These are phyloP conservation scores for Xylaria sp. DNA, from an alignment of 2,329 filamentous ascomycete species.

Conservation along the genomic window DNA sequence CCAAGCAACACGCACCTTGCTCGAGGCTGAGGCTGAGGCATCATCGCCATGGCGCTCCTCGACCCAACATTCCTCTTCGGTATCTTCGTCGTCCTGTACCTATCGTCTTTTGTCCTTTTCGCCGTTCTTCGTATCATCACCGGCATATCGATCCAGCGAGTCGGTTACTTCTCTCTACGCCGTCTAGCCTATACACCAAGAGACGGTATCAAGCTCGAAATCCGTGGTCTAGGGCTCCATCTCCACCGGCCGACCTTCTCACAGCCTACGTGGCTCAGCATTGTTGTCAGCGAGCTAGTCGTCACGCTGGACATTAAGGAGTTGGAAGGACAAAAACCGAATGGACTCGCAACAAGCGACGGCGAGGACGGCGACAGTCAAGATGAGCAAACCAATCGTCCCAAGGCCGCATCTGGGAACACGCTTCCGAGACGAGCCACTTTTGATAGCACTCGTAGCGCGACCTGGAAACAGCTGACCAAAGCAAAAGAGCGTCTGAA, in stretches of 20 bases:
- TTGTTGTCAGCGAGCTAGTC: slow-evolving; percentile 85
- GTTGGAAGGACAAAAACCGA: slow-evolving; percentile 63
- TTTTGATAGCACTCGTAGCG: slow-evolving; percentile 62
- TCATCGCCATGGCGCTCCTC: slow-evolving; percentile 68
- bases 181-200: slow-evolving; percentile 89
- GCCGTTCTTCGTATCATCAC: slow-evolving; percentile 92
- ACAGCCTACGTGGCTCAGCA: slow-evolving; percentile 94
- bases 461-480: slow-evolving; percentile 83
- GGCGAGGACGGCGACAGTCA: slow-evolving; percentile 13
- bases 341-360: slow-evolving; percentile 45
- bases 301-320: slow-evolving; percentile 82
- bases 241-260: slow-evolving; percentile 95
- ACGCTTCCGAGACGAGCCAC: slow-evolving; percentile 47
- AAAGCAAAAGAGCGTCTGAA: slow-evolving; percentile 87
- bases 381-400: slow-evolving; percentile 37
- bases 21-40: slow-evolving; percentile 41
- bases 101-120: slow-evolving; percentile 92
- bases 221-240: slow-evolving; percentile 86
- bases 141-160: slow-evolving; percentile 92
- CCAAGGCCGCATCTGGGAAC: slow-evolving; percentile 45
- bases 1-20: slow-evolving; percentile 46
- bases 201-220: slow-evolving; percentile 89
- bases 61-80: slow-evolving; percentile 87
- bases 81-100: slow-evolving; percentile 84
- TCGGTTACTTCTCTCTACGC: slow-evolving; percentile 91